Conservation (phyloP, 495 filamentous ascomycete species). For the Penicillium alfredii region DNA sequence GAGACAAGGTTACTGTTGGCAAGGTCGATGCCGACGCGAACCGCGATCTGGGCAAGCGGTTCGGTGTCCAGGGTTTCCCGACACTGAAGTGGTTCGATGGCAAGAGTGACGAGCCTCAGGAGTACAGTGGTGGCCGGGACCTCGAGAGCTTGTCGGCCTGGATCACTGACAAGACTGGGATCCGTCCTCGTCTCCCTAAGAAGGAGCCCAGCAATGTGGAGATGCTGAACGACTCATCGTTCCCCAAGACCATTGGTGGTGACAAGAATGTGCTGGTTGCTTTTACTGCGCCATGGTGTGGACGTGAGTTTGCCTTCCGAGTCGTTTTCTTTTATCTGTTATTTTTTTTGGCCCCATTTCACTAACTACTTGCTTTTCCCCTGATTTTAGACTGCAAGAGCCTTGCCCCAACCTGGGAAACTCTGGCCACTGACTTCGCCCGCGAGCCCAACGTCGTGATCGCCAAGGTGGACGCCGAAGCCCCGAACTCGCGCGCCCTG, state of each 20-base stretch:
- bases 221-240: conserved; percentile 72
- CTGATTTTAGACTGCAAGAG: conserved; percentile 78
- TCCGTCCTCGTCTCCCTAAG: conserved; percentile 67
- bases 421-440: conserved; percentile 73
- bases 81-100: conserved; percentile 98
- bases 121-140: conserved; percentile 84
- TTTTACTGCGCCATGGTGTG: conserved; percentile 96
- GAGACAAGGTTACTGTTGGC: conserved; percentile 80
- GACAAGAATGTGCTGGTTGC: conserved; percentile 92
- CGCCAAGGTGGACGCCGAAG: conserved; percentile 92
- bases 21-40: conserved; percentile 95
- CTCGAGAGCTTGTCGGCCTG: conserved; percentile 77
- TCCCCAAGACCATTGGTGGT: conserved; percentile 69
- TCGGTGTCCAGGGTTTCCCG: conserved; percentile 89
- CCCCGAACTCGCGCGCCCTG: conserved; percentile 70
- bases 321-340: conserved; percentile 4
- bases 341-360: conserved; percentile 1
- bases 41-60: conserved; percentile 73
- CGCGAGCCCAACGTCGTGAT: conserved; percentile 72
- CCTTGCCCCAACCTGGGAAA: conserved; percentile 88
- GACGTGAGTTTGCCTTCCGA: conserved; percentile 62
- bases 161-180: conserved; percentile 81
- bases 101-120: conserved; percentile 79
- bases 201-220: conserved; percentile 66
- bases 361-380: conserved; percentile 17